A percentile compares a stretch with the other conserved stretches of the same genome.
Conservation (phyloP, 768 basidiomycete genomes). For the Russula earlei region DNA sequence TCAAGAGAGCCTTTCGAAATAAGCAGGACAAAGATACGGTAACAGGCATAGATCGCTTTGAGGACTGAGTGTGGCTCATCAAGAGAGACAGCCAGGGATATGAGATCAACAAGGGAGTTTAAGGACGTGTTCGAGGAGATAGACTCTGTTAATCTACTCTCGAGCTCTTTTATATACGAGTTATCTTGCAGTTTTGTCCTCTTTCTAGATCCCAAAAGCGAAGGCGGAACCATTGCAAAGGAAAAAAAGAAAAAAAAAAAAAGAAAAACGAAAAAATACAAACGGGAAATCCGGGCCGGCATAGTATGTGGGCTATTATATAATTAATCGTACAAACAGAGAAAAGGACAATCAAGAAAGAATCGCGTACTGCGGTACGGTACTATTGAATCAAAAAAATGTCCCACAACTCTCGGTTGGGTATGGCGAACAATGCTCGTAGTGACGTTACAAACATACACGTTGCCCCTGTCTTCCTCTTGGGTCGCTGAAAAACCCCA, state of each 20-base stretch:
- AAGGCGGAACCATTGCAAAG: background rate
- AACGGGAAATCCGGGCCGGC: conserved; percentile 1
- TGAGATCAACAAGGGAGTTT: conserved; percentile 69
- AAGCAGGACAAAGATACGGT: conserved; percentile 63
- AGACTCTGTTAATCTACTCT: conserved; percentile 46
- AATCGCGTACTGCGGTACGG: background rate
- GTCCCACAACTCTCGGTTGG: conserved; percentile 5
- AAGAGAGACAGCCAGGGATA: conserved; percentile 43
- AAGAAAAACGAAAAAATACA: background rate
- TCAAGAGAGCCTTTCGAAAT: conserved; percentile 47
- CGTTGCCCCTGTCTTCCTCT: background rate
- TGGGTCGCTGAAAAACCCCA: background rate
- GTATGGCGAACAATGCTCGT: conserved; percentile 12
- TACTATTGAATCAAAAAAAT: conserved; percentile 8
- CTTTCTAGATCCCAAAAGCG: conserved; percentile 20
- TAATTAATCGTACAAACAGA: conserved; percentile 11
- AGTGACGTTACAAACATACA: conserved; percentile 12
- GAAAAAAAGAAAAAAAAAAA: background rate
- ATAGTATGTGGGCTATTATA: background rate
- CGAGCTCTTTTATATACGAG: conserved; percentile 36
- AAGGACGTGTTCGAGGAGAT: conserved; percentile 50
- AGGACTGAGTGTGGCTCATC: conserved; percentile 48
- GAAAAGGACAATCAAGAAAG: conserved; percentile 9
- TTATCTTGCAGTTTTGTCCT: conserved; percentile 23
- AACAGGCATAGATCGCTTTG: conserved; percentile 74